Evolutionary conservation across 1,284 basidiomycete species (phyloP).

Genomic region (Volvariella surrecta): DNA sequence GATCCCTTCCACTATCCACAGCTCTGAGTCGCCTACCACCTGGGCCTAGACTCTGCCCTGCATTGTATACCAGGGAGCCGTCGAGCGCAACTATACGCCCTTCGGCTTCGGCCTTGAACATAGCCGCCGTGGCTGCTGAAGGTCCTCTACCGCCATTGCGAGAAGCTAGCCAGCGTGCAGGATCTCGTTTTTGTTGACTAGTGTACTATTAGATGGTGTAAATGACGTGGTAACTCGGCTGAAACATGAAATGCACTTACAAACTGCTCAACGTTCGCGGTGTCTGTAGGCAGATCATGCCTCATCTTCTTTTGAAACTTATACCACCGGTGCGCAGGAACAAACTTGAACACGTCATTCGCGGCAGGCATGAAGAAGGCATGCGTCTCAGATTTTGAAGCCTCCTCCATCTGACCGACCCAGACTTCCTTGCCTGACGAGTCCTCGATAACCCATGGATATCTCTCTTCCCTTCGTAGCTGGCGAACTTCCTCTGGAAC

Average conservation of each 20-base stretch:
- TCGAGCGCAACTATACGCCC: conserved; percentile 30
- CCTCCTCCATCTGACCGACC: conserved; percentile 76
- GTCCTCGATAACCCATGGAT: conserved; percentile 88
- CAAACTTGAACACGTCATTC: conserved; percentile 74
- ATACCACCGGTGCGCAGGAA: conserved; percentile 83
- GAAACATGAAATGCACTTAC: conserved; percentile 17
- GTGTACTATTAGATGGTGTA: conserved; percentile 24
- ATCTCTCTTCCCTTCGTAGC: conserved; percentile 74
- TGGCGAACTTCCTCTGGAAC: conserved; percentile 60
- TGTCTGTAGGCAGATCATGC: conserved; percentile 65
- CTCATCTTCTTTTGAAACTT: conserved; percentile 81
- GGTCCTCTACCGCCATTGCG: conserved; percentile 50
- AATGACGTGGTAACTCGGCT: too few species aligned
- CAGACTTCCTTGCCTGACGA: conserved; percentile 56
- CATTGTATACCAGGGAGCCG: conserved; percentile 37
- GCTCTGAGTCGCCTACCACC: conserved; percentile 54
- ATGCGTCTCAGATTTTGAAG: conserved; percentile 51
- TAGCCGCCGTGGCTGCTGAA: conserved; percentile 50
- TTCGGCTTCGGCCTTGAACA: conserved; percentile 56
- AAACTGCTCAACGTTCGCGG: conserved; percentile 59
- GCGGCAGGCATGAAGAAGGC: conserved; percentile 71
- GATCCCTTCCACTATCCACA: conserved; percentile 50
- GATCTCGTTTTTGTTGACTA: conserved; percentile 55
- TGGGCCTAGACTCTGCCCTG: conserved; percentile 51
- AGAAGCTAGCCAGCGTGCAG: conserved; percentile 59